Conservation (phyloP, 371 early-diverging fungal species). For the Mortierella sp. region DNA sequence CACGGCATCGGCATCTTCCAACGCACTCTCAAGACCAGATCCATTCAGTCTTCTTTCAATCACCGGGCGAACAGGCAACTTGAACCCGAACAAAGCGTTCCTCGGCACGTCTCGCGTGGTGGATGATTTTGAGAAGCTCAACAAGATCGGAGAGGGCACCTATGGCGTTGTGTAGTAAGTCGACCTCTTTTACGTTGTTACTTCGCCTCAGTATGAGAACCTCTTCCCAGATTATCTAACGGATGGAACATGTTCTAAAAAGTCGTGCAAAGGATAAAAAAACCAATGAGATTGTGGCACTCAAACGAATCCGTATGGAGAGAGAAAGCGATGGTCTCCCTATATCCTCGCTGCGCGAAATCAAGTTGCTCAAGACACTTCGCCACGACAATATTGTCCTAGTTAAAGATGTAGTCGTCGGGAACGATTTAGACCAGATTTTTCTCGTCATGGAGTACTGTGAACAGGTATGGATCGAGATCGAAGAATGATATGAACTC, state of each 20-base stretch:
- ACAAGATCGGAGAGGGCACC: conserved; percentile 82
- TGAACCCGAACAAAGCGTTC: conserved; percentile 48
- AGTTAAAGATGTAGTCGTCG: conserved; percentile 83
- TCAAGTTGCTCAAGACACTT: conserved; percentile 87
- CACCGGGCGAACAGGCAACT: conserved; percentile 38
- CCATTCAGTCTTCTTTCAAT: conserved; percentile 42
- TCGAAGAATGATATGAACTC: no score
- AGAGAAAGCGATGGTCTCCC: conserved; percentile 86
- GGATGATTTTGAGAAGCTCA: conserved; percentile 74
- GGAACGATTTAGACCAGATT: conserved; percentile 69
- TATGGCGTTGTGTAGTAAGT: conserved; percentile 91
- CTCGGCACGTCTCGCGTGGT: conserved; percentile 71
- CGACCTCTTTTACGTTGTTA: neutral
- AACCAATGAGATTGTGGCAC: conserved; percentile 79
- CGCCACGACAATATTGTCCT: conserved; percentile 89
- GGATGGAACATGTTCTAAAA: conserved; percentile 8
- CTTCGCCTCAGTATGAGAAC: neutral
- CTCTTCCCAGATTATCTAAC: neutral
- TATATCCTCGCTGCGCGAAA: conserved; percentile 89
- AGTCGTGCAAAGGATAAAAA: conserved; percentile 72
- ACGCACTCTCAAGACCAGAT: conserved; percentile 18
- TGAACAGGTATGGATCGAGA: conserved; percentile 62
- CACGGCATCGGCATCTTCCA: conserved; percentile 7
- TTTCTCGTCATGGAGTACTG: conserved; percentile 86
- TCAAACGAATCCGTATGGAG: conserved; percentile 91